Evolutionary conservation across 805 yeast species (phyloP), one percentile per base, ranked within the genome.

Genomic region (Cyberlindnera petersonii): DNA sequence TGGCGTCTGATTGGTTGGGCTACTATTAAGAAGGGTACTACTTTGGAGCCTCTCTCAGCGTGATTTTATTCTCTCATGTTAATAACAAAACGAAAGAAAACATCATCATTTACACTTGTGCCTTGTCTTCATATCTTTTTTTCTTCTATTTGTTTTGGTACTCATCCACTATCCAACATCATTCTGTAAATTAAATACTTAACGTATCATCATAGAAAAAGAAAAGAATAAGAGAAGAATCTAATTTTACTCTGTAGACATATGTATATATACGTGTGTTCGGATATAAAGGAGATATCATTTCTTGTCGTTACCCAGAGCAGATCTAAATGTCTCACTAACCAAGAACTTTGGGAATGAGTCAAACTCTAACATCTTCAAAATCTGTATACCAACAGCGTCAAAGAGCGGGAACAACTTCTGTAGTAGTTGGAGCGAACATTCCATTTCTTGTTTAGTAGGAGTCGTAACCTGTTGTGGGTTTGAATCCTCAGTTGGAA

Each of bases 1-100:
- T 93, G 97, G 96, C 93, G 99, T 77, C 76, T 93, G 64, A 93
- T 93, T 70, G 99, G 99, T 58, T 93, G 99, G 99, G 99, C 98
- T 55, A 88, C 96, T 36, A 91, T 89, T 64, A 85, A 85, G 69
- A 87, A 86, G 69, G 96, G 96, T 68, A 82, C 89, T 45, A 82
- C 89, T 42, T 75, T 85, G 62, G 94, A 85, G 60, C 93, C 93
- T 53, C 37, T 42, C 9, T 21, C 32, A 23, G 17, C 39, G 18
- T 35, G 31, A 24, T 15, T 9, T 11, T n/a, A n/a, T n/a, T n/a
- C n/a, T n/a, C n/a, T n/a, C n/a, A n/a, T n/a, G n/a, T n/a, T n/a
- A n/a, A n/a, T n/a, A n/a, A n/a, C n/a, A n/a, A n/a, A n/a, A n/a
- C n/a, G n/a, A n/a, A n/a, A n/a, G n/a, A n/a, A n/a, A n/a, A n/a